Conservation (phyloP, 2,329 filamentous ascomycete species). For the Pseudofabraea citricarpa region DNA sequence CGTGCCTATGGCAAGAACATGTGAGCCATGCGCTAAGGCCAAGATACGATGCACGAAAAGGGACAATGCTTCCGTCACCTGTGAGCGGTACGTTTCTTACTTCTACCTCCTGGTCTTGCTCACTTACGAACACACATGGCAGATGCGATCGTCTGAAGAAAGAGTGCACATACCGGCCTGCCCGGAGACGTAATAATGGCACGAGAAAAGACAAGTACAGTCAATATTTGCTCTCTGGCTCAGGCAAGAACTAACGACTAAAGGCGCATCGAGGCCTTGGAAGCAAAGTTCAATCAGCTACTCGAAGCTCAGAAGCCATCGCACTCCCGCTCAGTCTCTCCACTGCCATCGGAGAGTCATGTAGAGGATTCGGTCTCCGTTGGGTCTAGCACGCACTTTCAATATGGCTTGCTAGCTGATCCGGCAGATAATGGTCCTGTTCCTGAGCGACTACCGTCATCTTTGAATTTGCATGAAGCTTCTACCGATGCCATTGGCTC, state of each 20-base stretch:
- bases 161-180: conserved; percentile 31
- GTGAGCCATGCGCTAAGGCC: background rate
- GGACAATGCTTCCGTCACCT: background rate
- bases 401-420: background rate
- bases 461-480: background rate
- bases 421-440: background rate
- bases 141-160: conserved; percentile 32
- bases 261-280: conserved; percentile 32
- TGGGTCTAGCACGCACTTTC: background rate
- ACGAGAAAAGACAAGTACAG: conserved; percentile 30
- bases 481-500: conserved; percentile 3
- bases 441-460: background rate
- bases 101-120: background rate
- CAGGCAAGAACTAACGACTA: background rate
- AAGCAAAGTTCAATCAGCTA: conserved; percentile 17
- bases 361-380: background rate
- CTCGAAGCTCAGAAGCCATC: conserved; percentile 11
- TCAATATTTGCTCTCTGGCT: background rate
- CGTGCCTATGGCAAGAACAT: background rate
- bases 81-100: background rate
- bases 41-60: background rate
- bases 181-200: conserved; percentile 29
- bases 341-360: background rate
- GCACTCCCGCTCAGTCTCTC: conserved; percentile 24
- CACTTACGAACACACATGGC: background rate